A percentile compares a stretch with the other conserved stretches of the same genome.
Evolutionary conservation across 768 basidiomycete genomes (phyloP).

Genomic region (Psilocybe subaeruginosa): DNA sequence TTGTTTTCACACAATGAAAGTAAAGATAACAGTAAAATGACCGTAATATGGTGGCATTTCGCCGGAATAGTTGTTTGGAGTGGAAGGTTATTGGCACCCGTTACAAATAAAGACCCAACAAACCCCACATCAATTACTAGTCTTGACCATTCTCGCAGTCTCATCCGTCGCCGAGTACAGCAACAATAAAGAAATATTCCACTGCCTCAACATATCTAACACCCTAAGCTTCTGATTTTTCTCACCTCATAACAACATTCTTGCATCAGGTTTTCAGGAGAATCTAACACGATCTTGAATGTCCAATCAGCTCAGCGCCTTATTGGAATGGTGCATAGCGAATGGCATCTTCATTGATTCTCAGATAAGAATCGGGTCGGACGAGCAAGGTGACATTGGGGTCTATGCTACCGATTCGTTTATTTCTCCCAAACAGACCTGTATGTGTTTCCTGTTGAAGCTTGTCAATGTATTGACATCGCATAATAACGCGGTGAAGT

Average conservation of each 20-base stretch:
- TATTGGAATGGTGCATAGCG: conserved; percentile 53
- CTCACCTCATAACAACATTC: neutral
- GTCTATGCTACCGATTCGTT: conserved; percentile 35
- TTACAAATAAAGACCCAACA: neutral
- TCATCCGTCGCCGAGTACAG: neutral
- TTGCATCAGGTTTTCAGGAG: neutral
- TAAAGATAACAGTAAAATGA: neutral
- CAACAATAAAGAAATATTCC: neutral
- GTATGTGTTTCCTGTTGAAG: conserved; percentile 32
- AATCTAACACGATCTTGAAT: conserved; percentile 1
- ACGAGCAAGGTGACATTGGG: conserved; percentile 32
- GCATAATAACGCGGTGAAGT: conserved; percentile 42
- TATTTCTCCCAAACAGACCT: conserved; percentile 37
- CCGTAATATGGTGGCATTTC: neutral
- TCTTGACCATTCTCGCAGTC: neutral
- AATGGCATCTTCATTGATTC: conserved; percentile 51
- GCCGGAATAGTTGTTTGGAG: neutral
- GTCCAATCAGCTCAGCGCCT: conserved; percentile 22
- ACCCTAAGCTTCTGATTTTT: neutral
- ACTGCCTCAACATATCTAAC: neutral
- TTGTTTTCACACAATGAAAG: conserved; percentile 7
- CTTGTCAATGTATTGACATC: conserved; percentile 9
- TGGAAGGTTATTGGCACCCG: neutral
- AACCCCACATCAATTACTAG: neutral
- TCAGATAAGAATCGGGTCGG: conserved; percentile 38